Conservation (phyloP, 768 basidiomycete genomes). For the Pleurotus citrinopileatus region DNA sequence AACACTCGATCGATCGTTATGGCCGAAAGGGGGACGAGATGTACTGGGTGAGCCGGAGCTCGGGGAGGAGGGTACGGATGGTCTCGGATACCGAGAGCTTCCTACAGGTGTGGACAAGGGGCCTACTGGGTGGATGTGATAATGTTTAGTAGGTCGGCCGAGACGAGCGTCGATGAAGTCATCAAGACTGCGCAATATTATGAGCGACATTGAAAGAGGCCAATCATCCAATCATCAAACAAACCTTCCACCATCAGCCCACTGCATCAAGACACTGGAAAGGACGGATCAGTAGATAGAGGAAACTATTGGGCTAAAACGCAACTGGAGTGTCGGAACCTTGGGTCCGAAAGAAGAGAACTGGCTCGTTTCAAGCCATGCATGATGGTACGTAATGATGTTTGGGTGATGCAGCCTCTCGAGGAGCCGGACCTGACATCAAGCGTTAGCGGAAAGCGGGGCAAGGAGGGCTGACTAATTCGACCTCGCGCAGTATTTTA, state of each 20-base stretch:
- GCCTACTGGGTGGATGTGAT: slow-evolving; percentile 38
- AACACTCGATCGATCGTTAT: slow-evolving; percentile 14
- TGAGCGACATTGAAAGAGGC: neutral
- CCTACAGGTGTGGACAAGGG: slow-evolving; percentile 19
- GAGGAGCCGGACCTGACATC: slow-evolving; percentile 70
- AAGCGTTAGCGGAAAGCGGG: neutral
- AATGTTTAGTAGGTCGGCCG: slow-evolving; percentile 54
- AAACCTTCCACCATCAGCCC: slow-evolving; percentile 83
- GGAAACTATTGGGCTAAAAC: slow-evolving; percentile 29
- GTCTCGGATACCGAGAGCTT: neutral
- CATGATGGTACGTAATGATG: slow-evolving; percentile 93
- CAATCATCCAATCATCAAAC: neutral
- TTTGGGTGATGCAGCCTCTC: slow-evolving; percentile 89
- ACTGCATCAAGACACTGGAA: slow-evolving; percentile 83
- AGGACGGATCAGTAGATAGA: neutral
- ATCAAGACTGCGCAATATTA: slow-evolving; percentile 52
- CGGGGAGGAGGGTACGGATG: slow-evolving; percentile 16
- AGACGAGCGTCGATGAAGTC: slow-evolving; percentile 82
- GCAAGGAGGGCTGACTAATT: slow-evolving; percentile 9
- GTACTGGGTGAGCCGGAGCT: slow-evolving; percentile 21
- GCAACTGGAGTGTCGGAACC: slow-evolving; percentile 83
- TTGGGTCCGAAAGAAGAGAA: slow-evolving; percentile 89
- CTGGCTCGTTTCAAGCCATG: slow-evolving; percentile 85
- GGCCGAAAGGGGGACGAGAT: slow-evolving; percentile 13
- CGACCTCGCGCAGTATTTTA: slow-evolving; percentile 74